Evolutionary conservation across 768 basidiomycete species (phyloP), one percentile per base, ranked within the genome.

Genomic region (Tylopilus subfusipes): DNA sequence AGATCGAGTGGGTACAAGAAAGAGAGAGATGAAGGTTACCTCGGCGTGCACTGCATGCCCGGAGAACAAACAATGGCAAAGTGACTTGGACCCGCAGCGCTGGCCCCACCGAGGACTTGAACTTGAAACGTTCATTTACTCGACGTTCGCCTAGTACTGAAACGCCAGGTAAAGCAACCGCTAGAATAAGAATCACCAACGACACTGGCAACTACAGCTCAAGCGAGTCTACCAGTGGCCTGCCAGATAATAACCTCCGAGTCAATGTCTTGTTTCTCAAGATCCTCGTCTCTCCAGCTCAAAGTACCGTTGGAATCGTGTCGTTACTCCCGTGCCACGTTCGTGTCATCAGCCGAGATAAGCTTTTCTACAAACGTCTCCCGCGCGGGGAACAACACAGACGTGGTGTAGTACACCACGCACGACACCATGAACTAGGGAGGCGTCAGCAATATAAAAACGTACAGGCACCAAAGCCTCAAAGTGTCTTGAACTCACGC

Each of bases 401-500:
- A 70, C n/a, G 69, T 59, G 54, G 40, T n/a, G 43, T 70, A 70
- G 55, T 70, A 70, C 42, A 70, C 68, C 48, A 62, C 33, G 12
- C 56, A 63, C 34, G 66, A 57, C 22, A 70, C 61, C 16, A 67
- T 48, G 8, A 70, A 70, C 70, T 70, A 33, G 21, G 4, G 14
- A 42, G 16, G 1, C 14, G 24, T 48, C 29, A 16, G 19, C 27
- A 19, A 10, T 30, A 8, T 18, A 25, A 24, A 25, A 24, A 42
- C 48, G 16, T 31, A 25, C 22, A 10, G 10, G 29, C 27, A 22
- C 21, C 19, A 19, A 31, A 22, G 6, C 54, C 39, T 25, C 13
- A 42, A 27, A 40, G 22, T 4, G n/a, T 33, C 21, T 34, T 10
- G 30, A n/a, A 72, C 83, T 50, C 67, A 90, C 88, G 51, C 88